Base-by-base conservation (phyloP, 306 rosid species). In the Trifolium repens region DNA sequence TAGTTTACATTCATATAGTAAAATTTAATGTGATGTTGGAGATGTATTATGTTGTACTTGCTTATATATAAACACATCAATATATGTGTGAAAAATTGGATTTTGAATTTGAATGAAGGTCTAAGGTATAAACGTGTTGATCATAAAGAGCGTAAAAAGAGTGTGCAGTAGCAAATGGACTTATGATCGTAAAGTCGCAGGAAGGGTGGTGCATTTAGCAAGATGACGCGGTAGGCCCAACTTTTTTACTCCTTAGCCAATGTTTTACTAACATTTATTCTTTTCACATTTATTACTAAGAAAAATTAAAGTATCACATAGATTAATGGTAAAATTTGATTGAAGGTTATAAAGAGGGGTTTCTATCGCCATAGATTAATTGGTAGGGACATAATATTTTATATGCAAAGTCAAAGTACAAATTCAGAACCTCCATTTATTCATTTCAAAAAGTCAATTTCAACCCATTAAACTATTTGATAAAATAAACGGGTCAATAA, bases 111-210 rank as follows among this genome's bases (percentile, higher is more conserved):
- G 42, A 60, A 60, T 61, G 55, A 76, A 22, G 68, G 79, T 80
- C 76, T 73, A 46, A 73, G 30, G 5, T 39, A 19, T 39, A 77
- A 74, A 66, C 87, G 87, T 83, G 89, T 86, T 80, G 85, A 82
- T 80, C 72, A 5, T 11, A 78, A 80, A 35, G 69, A 80, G 87
- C 75, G 87, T 83, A 30, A 52, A 78, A 80, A 5, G 80, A 76
- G 85, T 79, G 57, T 50, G 57, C 9, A 16, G 9, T n/a, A 15
- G 57, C 57, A 50, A 7, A 16, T n/a, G 22, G 57, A 50, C 57
- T 50, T 13, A 46, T 46, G n/a, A 14, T 46, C 5, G 14, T 46
- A 46, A 46, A 13, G 52, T 46, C 52, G 16, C 52, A 46, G 52
- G 52, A 4, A 46, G 52, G 52, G 52, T 46, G 57, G 22, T 50